Evolutionary conservation across 2,329 filamentous ascomycete species (phyloP), one percentile per base, ranked within the genome.

Genomic region (Botrytis sinoallii): DNA sequence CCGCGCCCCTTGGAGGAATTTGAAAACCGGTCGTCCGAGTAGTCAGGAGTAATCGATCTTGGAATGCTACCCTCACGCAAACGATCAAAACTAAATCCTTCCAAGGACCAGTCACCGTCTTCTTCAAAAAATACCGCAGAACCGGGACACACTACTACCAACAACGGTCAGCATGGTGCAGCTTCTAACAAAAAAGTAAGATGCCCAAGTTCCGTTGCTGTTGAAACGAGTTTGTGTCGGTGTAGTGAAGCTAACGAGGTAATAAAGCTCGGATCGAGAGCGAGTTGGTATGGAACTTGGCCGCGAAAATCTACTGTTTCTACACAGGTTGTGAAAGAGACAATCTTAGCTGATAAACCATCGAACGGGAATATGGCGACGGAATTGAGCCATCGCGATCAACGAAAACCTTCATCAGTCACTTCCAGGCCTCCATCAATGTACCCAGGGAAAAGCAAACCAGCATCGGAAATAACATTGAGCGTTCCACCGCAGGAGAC

Each of bases 271-370:
- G 77, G 77, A 57, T 69, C 76, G 14, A 80, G 77, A 32, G 75
- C 75, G 35, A 90, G 88, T 80, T 91, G 89, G 89, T 91, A 91
- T 80, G 88, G 88, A 38, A 80, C 89, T 29, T 90, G 88, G 88
- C 86, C 88, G 29, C 84, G 86, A 40, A 74, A 71, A 78, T 87
- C 89, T 10, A 82, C 84, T 25, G 85, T 89, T 42, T 91, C 88
- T 14, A 90, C 87, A 9, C 87, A 89, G 70, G 83, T 91, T 63
- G 88, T 88, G 5, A 85, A 85, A 76, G 89, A 91, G 79, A 88
- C 86, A 20, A 90, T 91, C 42, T 81, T 88, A 64, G 89, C 88
- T 44, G 88, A 73, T 70, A 81, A 80, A 73, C 72, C 78, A 16
- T 75, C 74, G n/a, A 81, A 78, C 69, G 76, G 74, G 20, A 60